A percentile compares a stretch with the other conserved stretches of the same genome.
phyloP scores from a whole-genome alignment of 2,329 filamentous ascomycete species.

The Celoporthe dispersa region DNA sequence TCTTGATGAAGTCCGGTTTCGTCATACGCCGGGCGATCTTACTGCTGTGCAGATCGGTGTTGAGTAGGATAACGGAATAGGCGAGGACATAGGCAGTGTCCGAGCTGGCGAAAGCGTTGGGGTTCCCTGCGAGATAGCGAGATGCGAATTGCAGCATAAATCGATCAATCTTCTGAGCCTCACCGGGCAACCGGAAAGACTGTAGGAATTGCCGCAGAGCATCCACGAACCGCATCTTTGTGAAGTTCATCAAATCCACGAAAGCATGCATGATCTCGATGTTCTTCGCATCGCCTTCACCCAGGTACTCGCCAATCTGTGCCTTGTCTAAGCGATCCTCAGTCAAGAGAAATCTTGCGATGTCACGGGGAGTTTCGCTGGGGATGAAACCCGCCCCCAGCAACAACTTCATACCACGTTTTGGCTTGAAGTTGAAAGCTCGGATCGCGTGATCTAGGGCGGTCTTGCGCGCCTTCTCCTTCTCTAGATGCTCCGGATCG shows the following conservation, averaged over 20 bases:
- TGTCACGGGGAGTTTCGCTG: constrained; percentile 77
- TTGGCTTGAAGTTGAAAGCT: constrained; percentile 98
- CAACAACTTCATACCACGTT: constrained; percentile 85
- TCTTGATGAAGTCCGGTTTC: constrained; percentile 97
- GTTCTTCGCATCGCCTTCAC: constrained; percentile 90
- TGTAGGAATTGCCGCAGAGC: constrained; percentile 90
- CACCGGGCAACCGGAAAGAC: constrained; percentile 90
- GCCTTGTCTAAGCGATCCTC: constrained; percentile 90
- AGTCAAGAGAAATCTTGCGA: constrained; percentile 79
- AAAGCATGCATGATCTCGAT: constrained; percentile 99
- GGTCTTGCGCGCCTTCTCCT: constrained; percentile 91
- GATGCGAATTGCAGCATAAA: constrained; percentile 99
- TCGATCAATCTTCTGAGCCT: constrained; percentile 98
- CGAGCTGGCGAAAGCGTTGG: constrained; percentile 96
- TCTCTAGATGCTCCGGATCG: constrained; percentile 92
- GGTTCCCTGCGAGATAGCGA: constrained; percentile 91
- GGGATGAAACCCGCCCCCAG: constrained; percentile 85
- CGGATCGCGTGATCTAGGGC: constrained; percentile 86
- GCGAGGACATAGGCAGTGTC: constrained; percentile 96
- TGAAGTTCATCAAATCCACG: constrained; percentile 93
- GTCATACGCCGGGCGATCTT: constrained; percentile 89
- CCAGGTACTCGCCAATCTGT: constrained; percentile 90
- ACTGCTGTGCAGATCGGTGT: constrained; percentile 90
- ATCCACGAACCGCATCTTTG: constrained; percentile 89
- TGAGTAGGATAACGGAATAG: constrained; percentile 96